Evolutionary conservation across 2,329 filamentous ascomycete genomes (phyloP).

Genomic region (Cercospora zeae-maydis): DNA sequence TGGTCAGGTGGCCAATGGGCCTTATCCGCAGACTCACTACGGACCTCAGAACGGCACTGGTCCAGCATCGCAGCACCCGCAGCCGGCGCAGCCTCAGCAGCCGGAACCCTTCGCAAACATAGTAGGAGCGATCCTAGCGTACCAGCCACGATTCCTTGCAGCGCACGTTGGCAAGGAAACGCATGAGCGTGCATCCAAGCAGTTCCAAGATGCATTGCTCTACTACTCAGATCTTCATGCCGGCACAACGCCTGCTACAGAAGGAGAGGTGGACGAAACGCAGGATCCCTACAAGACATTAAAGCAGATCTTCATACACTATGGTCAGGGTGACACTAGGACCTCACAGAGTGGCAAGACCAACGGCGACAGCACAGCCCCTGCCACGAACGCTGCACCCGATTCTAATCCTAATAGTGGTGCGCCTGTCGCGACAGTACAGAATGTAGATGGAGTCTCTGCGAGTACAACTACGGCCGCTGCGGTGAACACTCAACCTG

Average conservation of each 20-base stretch:
- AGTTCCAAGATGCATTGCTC: conserved; percentile 6
- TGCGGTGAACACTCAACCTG: not conserved
- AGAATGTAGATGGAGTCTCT: not conserved
- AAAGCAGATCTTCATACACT: conserved; percentile 11
- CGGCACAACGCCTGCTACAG: conserved; percentile 6
- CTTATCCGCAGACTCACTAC: conserved; percentile 8
- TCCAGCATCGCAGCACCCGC: conserved; percentile 15
- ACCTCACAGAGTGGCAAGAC: not conserved
- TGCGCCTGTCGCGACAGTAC: not conserved
- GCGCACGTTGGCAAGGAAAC: not conserved
- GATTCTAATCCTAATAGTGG: not conserved
- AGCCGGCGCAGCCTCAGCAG: conserved; percentile 8
- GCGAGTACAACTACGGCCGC: not conserved
- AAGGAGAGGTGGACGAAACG: conserved; percentile 9
- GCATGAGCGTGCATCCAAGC: not conserved
- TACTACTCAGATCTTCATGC: conserved; percentile 10
- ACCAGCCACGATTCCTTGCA: conserved; percentile 13
- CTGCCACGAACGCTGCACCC: not conserved
- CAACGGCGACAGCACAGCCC: not conserved
- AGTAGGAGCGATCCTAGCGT: conserved; percentile 28
- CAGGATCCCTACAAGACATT: conserved; percentile 14
- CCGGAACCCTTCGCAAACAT: conserved; percentile 25
- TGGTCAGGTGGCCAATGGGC: conserved; percentile 6
- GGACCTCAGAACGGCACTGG: conserved; percentile 14
- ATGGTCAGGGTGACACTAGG: conserved; percentile 6